These are phyloP conservation scores for Medicago truncatula DNA, from an alignment of 306 rosid genomes.

Conservation along the genomic window DNA sequence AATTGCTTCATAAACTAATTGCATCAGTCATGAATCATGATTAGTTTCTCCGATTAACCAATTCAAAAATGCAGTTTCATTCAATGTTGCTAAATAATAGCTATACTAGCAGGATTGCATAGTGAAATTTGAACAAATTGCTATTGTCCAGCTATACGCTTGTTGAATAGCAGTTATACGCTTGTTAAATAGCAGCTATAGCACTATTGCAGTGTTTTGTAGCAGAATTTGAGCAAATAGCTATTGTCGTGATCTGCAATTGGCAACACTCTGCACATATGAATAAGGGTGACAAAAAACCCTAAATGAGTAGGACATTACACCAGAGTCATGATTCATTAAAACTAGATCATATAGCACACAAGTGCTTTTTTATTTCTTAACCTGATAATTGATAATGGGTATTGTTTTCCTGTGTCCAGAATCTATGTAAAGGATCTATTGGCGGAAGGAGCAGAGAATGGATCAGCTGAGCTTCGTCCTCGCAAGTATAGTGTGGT, in stretches of 20 bases:
- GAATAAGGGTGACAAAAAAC: slow-evolving; percentile 4
- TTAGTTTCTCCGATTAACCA: background rate
- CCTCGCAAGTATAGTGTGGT: slow-evolving; percentile 68
- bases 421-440: slow-evolving; percentile 61
- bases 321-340: background rate
- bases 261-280: background rate
- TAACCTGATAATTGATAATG: slow-evolving; percentile 15
- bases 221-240: background rate
- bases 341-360: slow-evolving; percentile 1
- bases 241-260: background rate
- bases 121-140: background rate
- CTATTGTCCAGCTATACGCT: background rate
- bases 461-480: slow-evolving; percentile 60
- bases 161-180: too few species aligned
- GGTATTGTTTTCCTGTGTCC: slow-evolving; percentile 7
- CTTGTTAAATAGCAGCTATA: background rate
- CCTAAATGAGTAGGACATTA: slow-evolving; percentile 10
- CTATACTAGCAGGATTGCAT: background rate
- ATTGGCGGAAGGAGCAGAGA: slow-evolving; percentile 63
- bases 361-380: background rate
- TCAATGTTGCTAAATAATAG: background rate
- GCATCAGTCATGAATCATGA: background rate
- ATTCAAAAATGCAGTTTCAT: background rate
- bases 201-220: background rate
- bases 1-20: slow-evolving; percentile 5